Base-by-base conservation (phyloP, 164 flowering plant genomes). In the Chimonanthus praecox region DNA sequence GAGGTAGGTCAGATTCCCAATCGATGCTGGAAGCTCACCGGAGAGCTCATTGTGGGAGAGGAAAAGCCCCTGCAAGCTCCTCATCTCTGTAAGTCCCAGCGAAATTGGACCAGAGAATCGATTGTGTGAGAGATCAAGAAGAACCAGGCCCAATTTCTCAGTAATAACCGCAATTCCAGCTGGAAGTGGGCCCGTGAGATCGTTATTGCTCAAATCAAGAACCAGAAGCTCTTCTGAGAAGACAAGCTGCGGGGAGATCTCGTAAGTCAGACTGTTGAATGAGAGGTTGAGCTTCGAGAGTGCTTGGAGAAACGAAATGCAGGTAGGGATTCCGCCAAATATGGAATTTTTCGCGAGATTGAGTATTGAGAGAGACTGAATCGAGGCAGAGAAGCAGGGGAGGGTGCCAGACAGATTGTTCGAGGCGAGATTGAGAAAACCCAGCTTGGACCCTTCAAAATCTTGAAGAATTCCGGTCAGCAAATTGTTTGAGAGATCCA, bases 1-100 rank as follows among this genome's bases (percentile, higher is more conserved):
- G 61, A 94, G 87, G 79, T 90, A 90, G 4, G 94, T 93, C 79
- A 95, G 80, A 63, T 95, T 95, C 13, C 99, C 99, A 47, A 95
- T 90, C 74, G 93, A 80, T 2, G 85, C 82, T 2, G 98, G 99
- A 62, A 95, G 91, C 68, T 87, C 89, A 2, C 98, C 99, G 0
- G 75, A 81, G 9, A 93, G 92, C 66, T 73, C 77, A 82, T 95
- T 95, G 72, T 89, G 86, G 33, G 94, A 91, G 49, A 95, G 91
- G 78, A 86, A 86, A 83, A 95, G 80, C 2, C 89, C 98, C 77
- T 93, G 98, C 80, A 95, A 84, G 80, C 84, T 89, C 79, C 83
- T 88, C 82, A 95, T 73, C 63, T 95, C 98, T 0, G 96, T 93
- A 18, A 91, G 76, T 72, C 85, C 83, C 65, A 72, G 60, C 0